A percentile compares a stretch with the other conserved stretches of the same genome.
These are phyloP conservation scores for Fulvia fulva DNA, from an alignment of 2,329 filamentous ascomycete species.

Conservation along the genomic window DNA sequence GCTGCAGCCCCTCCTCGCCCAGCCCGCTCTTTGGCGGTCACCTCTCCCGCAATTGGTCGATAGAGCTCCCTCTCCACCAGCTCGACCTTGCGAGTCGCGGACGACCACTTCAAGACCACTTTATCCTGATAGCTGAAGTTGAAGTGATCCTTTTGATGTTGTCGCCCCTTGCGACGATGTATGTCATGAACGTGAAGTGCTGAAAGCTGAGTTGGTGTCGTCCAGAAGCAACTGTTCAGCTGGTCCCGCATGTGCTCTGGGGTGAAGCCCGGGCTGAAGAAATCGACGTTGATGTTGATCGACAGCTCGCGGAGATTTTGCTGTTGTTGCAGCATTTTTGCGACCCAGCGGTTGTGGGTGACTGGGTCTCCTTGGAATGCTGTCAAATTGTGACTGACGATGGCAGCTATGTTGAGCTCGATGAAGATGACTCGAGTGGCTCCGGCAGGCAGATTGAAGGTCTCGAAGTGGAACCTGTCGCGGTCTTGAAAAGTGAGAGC, in stretches of 20 bases:
- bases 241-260: background rate
- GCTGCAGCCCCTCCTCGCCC: background rate
- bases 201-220: background rate
- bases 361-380: too few relatives aligned
- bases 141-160: background rate
- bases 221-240: background rate
- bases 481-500: too few relatives aligned
- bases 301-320: background rate
- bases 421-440: too few relatives aligned
- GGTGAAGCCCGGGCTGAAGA: background rate
- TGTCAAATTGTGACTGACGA: too few relatives aligned
- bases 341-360: too few relatives aligned
- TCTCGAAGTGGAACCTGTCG: too few relatives aligned
- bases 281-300: background rate
- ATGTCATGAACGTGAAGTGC: background rate
- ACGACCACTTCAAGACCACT: background rate
- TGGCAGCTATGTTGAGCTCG: too few relatives aligned
- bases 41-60: too few relatives aligned
- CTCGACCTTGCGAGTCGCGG: background rate
- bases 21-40: background rate
- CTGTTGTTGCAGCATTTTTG: background rate
- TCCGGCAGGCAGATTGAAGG: too few relatives aligned
- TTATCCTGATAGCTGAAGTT: background rate
- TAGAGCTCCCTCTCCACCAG: background rate
- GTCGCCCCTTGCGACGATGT: background rate